Conservation (phyloP, 1,284 basidiomycete genomes). For the Rhodotorula sp. region DNA sequence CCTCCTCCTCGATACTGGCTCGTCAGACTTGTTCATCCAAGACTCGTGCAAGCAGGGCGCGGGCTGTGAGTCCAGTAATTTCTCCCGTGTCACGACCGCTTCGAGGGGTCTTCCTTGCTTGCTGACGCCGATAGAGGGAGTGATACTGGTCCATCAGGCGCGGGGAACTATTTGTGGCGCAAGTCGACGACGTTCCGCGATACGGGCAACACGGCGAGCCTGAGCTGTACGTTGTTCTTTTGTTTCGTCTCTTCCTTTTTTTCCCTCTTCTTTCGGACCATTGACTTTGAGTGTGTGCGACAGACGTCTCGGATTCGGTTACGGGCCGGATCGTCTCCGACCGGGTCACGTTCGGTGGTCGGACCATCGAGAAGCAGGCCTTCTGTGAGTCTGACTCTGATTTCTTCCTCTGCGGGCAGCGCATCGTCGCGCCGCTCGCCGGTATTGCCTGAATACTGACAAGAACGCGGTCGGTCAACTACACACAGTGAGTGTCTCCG, state of each 20-base stretch:
- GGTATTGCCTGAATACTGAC: not conserved
- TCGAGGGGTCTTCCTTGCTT: not conserved
- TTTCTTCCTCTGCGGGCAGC: no score
- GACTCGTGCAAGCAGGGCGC: not conserved
- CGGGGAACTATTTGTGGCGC: not conserved
- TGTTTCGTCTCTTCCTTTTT: no score
- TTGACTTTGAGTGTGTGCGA: no score
- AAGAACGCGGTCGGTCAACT: no score
- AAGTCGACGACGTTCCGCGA: not conserved
- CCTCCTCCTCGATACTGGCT: slow-evolving; percentile 8
- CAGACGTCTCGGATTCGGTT: not conserved
- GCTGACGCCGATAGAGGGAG: not conserved
- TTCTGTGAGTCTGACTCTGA: not conserved
- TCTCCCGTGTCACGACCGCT: not conserved
- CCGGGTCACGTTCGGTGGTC: slow-evolving; percentile 1
- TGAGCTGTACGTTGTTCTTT: not conserved
- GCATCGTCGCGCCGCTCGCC: not conserved
- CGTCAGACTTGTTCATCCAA: slow-evolving; percentile 7
- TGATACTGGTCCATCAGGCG: not conserved
- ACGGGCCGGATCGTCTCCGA: not conserved
- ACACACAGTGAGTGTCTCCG: not conserved
- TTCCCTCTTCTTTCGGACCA: no score
- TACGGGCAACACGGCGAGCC: not conserved
- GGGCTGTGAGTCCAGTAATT: not conserved
- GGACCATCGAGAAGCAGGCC: not conserved